A percentile compares a stretch with the other conserved stretches of the same genome.
These are phyloP conservation scores for Nyctanthes arbortristis DNA, from an alignment of 257 asterid genomes.

Conservation along the genomic window DNA sequence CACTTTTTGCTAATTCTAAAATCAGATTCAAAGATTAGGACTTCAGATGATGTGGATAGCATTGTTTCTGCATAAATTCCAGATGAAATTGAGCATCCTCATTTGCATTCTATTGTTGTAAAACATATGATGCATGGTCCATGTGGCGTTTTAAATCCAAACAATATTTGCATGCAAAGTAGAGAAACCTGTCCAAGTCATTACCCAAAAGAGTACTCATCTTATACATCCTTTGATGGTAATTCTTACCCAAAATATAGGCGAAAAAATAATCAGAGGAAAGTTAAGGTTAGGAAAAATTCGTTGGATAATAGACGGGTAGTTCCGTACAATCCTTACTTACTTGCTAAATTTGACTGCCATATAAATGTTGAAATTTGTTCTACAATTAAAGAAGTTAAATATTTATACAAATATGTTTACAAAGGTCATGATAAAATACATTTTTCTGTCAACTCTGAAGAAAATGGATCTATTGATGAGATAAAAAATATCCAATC, in stretches of 20 bases:
- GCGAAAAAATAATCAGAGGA: background rate
- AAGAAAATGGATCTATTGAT: background rate
- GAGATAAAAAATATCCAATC: too few relatives aligned
- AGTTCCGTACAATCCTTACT: background rate
- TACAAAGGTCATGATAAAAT: background rate
- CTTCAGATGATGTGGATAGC: too few relatives aligned
- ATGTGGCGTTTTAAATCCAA: background rate
- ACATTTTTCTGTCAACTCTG: too few relatives aligned
- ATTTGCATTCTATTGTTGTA: background rate
- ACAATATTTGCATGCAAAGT: background rate
- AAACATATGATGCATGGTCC: conserved; percentile 7
- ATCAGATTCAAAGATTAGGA: background rate
- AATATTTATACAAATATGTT: background rate
- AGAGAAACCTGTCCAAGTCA: background rate
- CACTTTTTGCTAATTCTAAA: background rate
- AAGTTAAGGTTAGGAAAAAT: background rate
- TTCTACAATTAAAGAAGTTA: too few relatives aligned
- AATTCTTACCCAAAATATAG: background rate
- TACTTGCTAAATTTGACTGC: too few relatives aligned
- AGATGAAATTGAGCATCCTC: background rate
- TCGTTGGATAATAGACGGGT: background rate
- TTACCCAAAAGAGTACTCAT: background rate
- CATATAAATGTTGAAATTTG: too few relatives aligned
- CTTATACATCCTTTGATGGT: too few relatives aligned
- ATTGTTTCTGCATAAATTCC: background rate